phyloP scores from a whole-genome alignment of 768 basidiomycete species.

The Boletus sensibilis region DNA sequence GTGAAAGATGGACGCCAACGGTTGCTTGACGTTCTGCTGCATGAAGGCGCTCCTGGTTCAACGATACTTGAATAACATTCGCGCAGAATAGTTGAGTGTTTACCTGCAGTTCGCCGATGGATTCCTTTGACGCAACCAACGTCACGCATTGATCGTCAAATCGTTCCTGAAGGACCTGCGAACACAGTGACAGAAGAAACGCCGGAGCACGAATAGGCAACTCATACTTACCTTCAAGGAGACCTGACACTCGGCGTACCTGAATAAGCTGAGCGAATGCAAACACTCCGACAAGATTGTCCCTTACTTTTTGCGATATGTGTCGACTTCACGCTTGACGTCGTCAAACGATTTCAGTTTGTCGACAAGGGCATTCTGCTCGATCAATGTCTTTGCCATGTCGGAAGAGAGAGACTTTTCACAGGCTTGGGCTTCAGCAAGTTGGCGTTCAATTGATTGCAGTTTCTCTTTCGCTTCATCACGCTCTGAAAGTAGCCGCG shows the following conservation, averaged over 20 bases:
- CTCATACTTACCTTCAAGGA: conserved; percentile 30
- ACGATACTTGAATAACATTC: not conserved
- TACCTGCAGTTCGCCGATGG: conserved; percentile 52
- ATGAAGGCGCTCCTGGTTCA: conserved; percentile 25
- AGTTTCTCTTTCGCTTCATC: conserved; percentile 21
- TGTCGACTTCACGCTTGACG: conserved; percentile 18
- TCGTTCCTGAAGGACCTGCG: conserved; percentile 54
- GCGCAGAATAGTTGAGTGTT: not conserved
- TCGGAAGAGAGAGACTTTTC: conserved; percentile 21
- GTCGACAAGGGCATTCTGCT: conserved; percentile 20
- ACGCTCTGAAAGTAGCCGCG: conserved; percentile 26
- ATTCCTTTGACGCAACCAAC: conserved; percentile 53
- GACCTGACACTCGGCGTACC: conserved; percentile 20
- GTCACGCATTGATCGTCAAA: conserved; percentile 58
- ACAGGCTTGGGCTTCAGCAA: conserved; percentile 16
- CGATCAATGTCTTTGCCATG: conserved; percentile 13
- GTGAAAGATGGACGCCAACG: conserved; percentile 12
- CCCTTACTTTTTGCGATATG: conserved; percentile 29
- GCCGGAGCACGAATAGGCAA: not conserved
- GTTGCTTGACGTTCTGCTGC: conserved; percentile 14
- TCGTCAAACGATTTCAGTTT: conserved; percentile 21
- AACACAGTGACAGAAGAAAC: not conserved
- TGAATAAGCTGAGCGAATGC: conserved; percentile 5
- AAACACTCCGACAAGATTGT: not conserved
- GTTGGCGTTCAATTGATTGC: conserved; percentile 12